Evolutionary conservation across 768 basidiomycete species (phyloP), one percentile per base, ranked within the genome.

Genomic region (Boletus pseudo-olivaceus): DNA sequence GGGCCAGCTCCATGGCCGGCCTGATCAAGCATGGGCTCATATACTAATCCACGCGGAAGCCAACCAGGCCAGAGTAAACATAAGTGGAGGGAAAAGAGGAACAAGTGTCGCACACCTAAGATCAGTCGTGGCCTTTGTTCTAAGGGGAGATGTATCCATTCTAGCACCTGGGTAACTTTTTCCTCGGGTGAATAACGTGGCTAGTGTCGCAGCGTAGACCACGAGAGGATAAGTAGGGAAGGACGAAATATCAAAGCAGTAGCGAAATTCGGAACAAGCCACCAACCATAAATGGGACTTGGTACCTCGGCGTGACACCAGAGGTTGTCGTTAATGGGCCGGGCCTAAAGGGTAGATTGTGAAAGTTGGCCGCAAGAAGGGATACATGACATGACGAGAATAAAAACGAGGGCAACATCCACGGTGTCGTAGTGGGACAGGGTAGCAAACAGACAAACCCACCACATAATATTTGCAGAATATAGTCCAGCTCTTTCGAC

Each of bases 401-500:
- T 32, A 17, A 34, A 17, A 20, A 42, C n/a, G 23, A 29, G 4
- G 5, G 5, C 10, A 32, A 23, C 11, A 19, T 43, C 7, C 20
- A 23, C 15, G n/a, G 20, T n/a, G 19, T 26, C 17, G 8, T 40
- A 23, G 37, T 27, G 19, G 5, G 27, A 26, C 15, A 30, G 32
- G 6, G 30, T 17, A 32, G 17, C 5, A 32, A 20, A 23, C 19
- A 5, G 1, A 45, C 7, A 39, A 23, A 75, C 84, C 44, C 53
- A 90, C 90, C 92, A 96, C 93, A 95, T 94, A 27, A 92, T 74
- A 62, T 93, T 92, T 1, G 90, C 91, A 11, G 88, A 87, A 41
- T 78, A 74, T 26, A 91, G 67, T 0, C 84, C 85, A n/a, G 85
- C 82, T 55, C 80, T 85, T 57, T 78, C 80, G 3, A 83, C 88